phyloP scores from a whole-genome alignment of 1,284 basidiomycete genomes.

The Pseudomicrostroma phylloplanum region DNA sequence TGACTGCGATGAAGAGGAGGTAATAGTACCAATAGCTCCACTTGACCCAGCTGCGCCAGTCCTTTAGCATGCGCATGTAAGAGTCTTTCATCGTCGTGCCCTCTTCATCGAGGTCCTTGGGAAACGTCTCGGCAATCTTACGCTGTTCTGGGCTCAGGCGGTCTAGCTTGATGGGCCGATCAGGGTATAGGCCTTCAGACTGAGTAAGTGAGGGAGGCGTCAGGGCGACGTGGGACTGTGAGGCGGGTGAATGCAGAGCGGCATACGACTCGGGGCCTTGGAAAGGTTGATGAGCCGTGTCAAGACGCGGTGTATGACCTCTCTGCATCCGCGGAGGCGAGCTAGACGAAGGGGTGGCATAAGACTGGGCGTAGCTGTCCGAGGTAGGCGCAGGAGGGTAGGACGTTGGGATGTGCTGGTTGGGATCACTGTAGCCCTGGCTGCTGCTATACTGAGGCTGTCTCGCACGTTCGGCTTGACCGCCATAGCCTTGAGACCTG shows the following conservation, averaged over 20 bases:
- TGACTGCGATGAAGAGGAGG: slow-evolving; percentile 37
- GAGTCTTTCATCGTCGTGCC: slow-evolving; percentile 21
- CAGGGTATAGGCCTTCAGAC: slow-evolving; percentile 24
- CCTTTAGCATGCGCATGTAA: slow-evolving; percentile 18
- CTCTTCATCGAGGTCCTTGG: slow-evolving; percentile 39
- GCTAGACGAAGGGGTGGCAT: too few relatives aligned
- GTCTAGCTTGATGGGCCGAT: slow-evolving; percentile 20
- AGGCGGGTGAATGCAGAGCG: slow-evolving; percentile 10
- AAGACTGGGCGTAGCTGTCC: too few relatives aligned
- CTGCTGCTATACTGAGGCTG: too few relatives aligned
- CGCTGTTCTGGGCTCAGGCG: slow-evolving; percentile 30
- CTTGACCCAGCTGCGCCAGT: slow-evolving; percentile 32
- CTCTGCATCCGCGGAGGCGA: too few relatives aligned
- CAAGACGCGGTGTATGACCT: too few relatives aligned
- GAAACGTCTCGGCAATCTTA: slow-evolving; percentile 37
- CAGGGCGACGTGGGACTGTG: slow-evolving; percentile 4
- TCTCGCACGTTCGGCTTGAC: too few relatives aligned
- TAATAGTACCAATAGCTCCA: slow-evolving; percentile 52
- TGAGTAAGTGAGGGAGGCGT: slow-evolving; percentile 13
- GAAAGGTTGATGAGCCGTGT: too few relatives aligned
- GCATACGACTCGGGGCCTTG: too few relatives aligned
- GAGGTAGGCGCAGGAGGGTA: too few relatives aligned
- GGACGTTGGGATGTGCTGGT: too few relatives aligned
- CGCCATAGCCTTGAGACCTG: too few relatives aligned
- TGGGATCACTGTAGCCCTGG: too few relatives aligned